Conservation (phyloP, 2,329 filamentous ascomycete genomes). For the Pyrenochaeta sp. region DNA sequence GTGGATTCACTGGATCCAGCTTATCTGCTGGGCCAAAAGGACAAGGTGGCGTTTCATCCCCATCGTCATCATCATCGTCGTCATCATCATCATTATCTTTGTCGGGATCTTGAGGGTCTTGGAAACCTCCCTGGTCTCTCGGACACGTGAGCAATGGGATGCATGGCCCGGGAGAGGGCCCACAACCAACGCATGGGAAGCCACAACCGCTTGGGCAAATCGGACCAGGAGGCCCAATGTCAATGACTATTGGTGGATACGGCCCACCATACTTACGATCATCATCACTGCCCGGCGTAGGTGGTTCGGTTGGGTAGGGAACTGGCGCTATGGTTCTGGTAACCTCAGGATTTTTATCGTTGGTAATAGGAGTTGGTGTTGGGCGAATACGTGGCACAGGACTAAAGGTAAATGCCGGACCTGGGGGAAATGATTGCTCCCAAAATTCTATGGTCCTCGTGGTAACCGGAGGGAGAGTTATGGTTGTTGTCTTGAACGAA, state of each 20-base stretch:
- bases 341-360: slow-evolving; percentile 7
- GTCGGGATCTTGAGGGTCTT: slow-evolving; percentile 9
- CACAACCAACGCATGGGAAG: slow-evolving; percentile 1
- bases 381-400: slow-evolving; percentile 2
- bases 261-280: slow-evolving; percentile 4
- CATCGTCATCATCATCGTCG: slow-evolving; percentile 7
- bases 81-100: slow-evolving; percentile 12
- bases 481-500: slow-evolving; percentile 5
- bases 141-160: slow-evolving; percentile 8
- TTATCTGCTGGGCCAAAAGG: neutral
- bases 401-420: slow-evolving; percentile 3
- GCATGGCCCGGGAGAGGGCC: neutral
- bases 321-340: slow-evolving; percentile 4
- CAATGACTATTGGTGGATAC: slow-evolving; percentile 1
- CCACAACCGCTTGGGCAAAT: slow-evolving; percentile 6
- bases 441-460: slow-evolving; percentile 7
- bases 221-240: slow-evolving; percentile 7
- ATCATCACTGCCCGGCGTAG: slow-evolving; percentile 1
- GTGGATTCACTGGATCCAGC: neutral
- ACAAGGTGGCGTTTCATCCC: neutral
- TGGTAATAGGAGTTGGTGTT: slow-evolving; percentile 1
- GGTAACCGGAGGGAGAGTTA: slow-evolving; percentile 9
- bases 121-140: slow-evolving; percentile 3
- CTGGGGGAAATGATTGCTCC: neutral
- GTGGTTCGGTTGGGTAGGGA: slow-evolving; percentile 3